phyloP scores from a whole-genome alignment of 495 filamentous ascomycete genomes.

The Platismatia glauca region DNA sequence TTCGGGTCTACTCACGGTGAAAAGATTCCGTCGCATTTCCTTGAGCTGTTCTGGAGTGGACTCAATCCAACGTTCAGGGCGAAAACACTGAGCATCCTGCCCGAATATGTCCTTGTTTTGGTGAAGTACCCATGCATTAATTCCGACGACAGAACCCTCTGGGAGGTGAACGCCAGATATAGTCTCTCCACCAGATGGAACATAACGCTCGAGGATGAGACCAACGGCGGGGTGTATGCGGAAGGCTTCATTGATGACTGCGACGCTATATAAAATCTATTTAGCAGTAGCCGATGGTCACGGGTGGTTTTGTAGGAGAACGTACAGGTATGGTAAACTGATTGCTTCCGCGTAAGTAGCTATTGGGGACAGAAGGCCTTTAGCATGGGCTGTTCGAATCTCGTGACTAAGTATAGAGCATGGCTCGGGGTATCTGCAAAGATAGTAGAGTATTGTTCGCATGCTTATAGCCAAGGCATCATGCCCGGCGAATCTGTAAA shows the following conservation, averaged over 20 bases:
- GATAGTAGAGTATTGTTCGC: slow-evolving; percentile 53
- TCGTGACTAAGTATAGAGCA: slow-evolving; percentile 40
- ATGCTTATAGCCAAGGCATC: slow-evolving; percentile 45
- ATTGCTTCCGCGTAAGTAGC: slow-evolving; percentile 46
- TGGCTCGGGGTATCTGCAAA: slow-evolving; percentile 43
- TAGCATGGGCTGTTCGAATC: slow-evolving; percentile 39
- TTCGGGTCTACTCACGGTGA: slow-evolving; percentile 20
- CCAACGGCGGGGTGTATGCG: slow-evolving; percentile 53
- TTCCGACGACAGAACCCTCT: slow-evolving; percentile 54
- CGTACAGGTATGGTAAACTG: slow-evolving; percentile 44
- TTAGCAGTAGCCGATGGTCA: not conserved
- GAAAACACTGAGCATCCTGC: slow-evolving; percentile 44
- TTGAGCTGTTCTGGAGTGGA: slow-evolving; percentile 36
- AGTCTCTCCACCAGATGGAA: slow-evolving; percentile 27
- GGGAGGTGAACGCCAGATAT: slow-evolving; percentile 37
- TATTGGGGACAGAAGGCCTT: slow-evolving; percentile 37
- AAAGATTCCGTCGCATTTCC: slow-evolving; percentile 49
- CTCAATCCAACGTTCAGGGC: slow-evolving; percentile 52
- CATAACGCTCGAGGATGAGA: slow-evolving; percentile 44
- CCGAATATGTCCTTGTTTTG: slow-evolving; percentile 49
- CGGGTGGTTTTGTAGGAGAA: not conserved
- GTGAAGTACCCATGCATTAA: slow-evolving; percentile 54
- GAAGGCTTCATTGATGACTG: slow-evolving; percentile 58
- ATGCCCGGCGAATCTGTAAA: slow-evolving; percentile 6
- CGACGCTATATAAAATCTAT: slow-evolving; percentile 30